phyloP scores from a whole-genome alignment of 257 asterid species.

The Solanum sitiens region DNA sequence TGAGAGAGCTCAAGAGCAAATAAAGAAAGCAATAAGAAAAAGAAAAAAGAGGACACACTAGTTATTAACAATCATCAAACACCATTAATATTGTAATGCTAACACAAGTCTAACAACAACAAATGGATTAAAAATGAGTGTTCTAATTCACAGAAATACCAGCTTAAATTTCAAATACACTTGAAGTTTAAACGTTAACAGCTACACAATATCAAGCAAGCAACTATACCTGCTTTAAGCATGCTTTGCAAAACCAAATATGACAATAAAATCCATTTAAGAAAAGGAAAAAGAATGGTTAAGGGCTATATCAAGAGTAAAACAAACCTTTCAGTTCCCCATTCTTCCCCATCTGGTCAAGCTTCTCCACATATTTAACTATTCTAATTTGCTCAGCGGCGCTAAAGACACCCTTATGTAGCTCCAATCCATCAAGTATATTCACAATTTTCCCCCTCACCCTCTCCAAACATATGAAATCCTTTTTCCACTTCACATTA shows the following conservation, averaged over 20 bases:
- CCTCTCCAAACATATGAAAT: slow-evolving; percentile 28
- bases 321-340: slow-evolving; percentile 29
- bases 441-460: slow-evolving; percentile 27
- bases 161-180: background rate
- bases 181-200: background rate
- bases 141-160: background rate
- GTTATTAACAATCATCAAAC: background rate
- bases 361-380: slow-evolving; percentile 21
- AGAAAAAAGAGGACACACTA: background rate
- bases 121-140: background rate
- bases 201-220: background rate
- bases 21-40: background rate
- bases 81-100: background rate
- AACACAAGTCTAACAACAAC: background rate
- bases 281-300: background rate
- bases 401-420: slow-evolving; percentile 32
- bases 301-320: background rate
- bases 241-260: background rate
- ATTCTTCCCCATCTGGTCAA: slow-evolving; percentile 28
- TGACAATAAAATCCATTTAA: background rate
- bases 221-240: background rate
- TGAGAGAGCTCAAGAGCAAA: background rate
- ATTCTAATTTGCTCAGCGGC: slow-evolving; percentile 38
- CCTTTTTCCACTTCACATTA: slow-evolving; percentile 26
- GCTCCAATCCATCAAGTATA: slow-evolving; percentile 32